These are phyloP conservation scores for Pythium rhizo-oryzae DNA, from an alignment of 352 stramenopile genomes.

Conservation along the genomic window DNA sequence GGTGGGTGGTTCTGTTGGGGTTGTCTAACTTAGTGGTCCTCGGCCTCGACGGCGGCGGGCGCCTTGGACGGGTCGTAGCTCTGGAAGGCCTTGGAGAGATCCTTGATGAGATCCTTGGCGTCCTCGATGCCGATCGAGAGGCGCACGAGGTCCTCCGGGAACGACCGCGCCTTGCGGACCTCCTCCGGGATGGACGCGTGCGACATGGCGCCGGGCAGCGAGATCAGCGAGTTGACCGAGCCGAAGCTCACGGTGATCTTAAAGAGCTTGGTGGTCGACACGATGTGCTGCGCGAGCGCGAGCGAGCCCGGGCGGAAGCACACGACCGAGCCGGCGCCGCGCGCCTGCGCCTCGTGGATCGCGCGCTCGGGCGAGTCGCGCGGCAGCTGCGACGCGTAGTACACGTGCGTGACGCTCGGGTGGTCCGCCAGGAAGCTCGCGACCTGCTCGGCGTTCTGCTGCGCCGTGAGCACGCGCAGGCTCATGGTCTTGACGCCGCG, in stretches of 20 bases:
- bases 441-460: slow-evolving; percentile 92
- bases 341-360: slow-evolving; percentile 88
- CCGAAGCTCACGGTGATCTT: slow-evolving; percentile 95
- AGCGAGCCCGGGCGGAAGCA: slow-evolving; percentile 90
- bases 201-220: slow-evolving; percentile 94
- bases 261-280: slow-evolving; percentile 93
- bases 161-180: slow-evolving; percentile 87
- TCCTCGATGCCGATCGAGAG: slow-evolving; percentile 96
- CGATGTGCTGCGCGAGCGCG: slow-evolving; percentile 88
- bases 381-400: slow-evolving; percentile 92
- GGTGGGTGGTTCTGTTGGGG: not conserved
- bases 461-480: slow-evolving; percentile 91
- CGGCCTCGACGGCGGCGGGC: not conserved
- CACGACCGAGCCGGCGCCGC: slow-evolving; percentile 87
- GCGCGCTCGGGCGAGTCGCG: slow-evolving; percentile 59
- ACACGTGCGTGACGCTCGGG: slow-evolving; percentile 78
- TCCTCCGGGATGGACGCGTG: slow-evolving; percentile 94
- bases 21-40: slow-evolving; percentile 18
- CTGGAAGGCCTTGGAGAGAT: slow-evolving; percentile 91
- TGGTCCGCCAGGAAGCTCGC: slow-evolving; percentile 90
- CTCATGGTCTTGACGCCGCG: slow-evolving; percentile 96
- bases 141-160: slow-evolving; percentile 94
- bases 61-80: slow-evolving; percentile 35
- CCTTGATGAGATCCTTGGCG: slow-evolving; percentile 93
- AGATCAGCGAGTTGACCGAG: slow-evolving; percentile 93